These are phyloP conservation scores for Botryosphaeria agaves DNA, from an alignment of 2,329 filamentous ascomycete species.

Conservation along the genomic window DNA sequence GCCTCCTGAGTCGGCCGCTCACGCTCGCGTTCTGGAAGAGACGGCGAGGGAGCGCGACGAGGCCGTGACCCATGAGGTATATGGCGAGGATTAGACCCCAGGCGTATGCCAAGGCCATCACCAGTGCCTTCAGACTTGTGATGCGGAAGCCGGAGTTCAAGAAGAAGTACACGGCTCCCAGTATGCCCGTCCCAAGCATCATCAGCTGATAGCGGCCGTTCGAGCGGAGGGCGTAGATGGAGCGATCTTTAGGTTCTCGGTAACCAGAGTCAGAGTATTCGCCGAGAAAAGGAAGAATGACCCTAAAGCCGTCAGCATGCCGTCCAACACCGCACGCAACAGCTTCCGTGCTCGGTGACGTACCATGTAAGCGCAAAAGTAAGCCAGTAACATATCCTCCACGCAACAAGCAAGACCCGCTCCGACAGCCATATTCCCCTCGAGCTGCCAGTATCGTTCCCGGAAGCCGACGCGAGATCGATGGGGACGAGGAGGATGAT, in stretches of 20 bases:
- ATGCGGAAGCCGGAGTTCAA: slow-evolving; percentile 58
- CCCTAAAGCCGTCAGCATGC: too few relatives aligned
- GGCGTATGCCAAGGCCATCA: slow-evolving; percentile 90
- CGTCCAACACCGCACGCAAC: too few relatives aligned
- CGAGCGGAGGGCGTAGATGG: slow-evolving; percentile 68
- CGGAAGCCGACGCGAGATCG: slow-evolving; percentile 76
- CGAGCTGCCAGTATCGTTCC: slow-evolving; percentile 49
- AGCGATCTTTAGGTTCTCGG: slow-evolving; percentile 62
- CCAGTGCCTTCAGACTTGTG: slow-evolving; percentile 57
- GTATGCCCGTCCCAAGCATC: slow-evolving; percentile 49
- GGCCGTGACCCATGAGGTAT: slow-evolving; percentile 92
- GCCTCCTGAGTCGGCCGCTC: slow-evolving; percentile 51
- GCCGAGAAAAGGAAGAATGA: slow-evolving; percentile 79
- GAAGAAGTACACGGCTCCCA: slow-evolving; percentile 71
- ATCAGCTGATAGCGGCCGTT: slow-evolving; percentile 84
- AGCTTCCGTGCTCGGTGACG: too few relatives aligned
- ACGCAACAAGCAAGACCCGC: slow-evolving; percentile 64
- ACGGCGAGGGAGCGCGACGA: slow-evolving; percentile 75
- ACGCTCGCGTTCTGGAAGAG: slow-evolving; percentile 68
- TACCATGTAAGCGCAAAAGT: slow-evolving; percentile 92
- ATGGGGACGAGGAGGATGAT: slow-evolving; percentile 89
- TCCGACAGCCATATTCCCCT: slow-evolving; percentile 79
- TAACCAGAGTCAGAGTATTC: slow-evolving; percentile 94
- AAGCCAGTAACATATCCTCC: slow-evolving; percentile 94
- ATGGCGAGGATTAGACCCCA: slow-evolving; percentile 87